Evolutionary conservation across 805 yeast genomes (phyloP), one percentile per base, ranked within the genome.

Genomic region (Candida xyloterini): DNA sequence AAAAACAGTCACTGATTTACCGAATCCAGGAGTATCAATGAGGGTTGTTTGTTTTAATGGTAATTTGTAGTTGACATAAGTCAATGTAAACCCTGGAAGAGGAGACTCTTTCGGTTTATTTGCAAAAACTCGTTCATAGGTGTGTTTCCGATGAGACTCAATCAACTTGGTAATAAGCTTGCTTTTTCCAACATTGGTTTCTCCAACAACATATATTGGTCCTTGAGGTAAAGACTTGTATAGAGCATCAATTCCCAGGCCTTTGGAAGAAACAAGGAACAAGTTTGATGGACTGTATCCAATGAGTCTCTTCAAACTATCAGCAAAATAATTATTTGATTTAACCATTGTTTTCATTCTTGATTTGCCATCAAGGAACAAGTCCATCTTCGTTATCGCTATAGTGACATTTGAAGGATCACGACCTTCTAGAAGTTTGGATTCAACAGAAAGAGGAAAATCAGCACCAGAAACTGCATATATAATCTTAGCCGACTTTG

Each of bases 131-230:
- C 25, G 25, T 23, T 23, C 25, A 23, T 10, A 23, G 4, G n/a
- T 23, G 10, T 18, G 20, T 18, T 18, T 18, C 20, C 20, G 20
- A 18, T 18, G 20, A 18, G 6, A 18, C 6, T 18, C 20, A 18
- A 23, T 23, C n/a, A 82, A 47, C 14, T 77, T 52, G 47, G 71
- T 74, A 1, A 82, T 67, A 26, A 84, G 48, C 2, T 82, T 69
- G 2, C 87, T 78, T 55, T 84, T 84, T 1, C 95, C 95, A 10
- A 76, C 70, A 52, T 84, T 84, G 9, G 82, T 78, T 43, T 70
- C 71, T 1, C 95, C 95, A 15, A 84, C 62, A 22, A 84, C 58
- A 51, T 75, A 79, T 7, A 74, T 57, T 23, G 63, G 60, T 8
- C 49, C 53, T 26, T 56, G 52, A 4, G 67, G 66, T 7, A 82